Base-by-base conservation (phyloP, 2,329 filamentous ascomycete species). In the Cytospora paraplurivora region DNA sequence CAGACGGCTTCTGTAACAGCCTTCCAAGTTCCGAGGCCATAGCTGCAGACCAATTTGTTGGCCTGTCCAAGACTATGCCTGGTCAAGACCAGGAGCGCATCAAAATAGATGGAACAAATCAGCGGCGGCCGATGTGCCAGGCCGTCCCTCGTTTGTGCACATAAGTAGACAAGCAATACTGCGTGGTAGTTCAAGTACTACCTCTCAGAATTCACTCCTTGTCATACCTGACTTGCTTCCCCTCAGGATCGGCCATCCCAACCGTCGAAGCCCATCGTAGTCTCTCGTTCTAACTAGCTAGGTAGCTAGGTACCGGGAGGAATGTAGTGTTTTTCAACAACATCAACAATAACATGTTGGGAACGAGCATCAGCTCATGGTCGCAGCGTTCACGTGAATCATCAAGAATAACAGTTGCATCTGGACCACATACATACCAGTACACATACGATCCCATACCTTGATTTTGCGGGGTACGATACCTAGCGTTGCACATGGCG, bases 1-100 rank as follows among this genome's bases (percentile, higher is more conserved):
- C 54, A 52, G 4, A 62, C 38, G 51, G 38, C 32, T n/a, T 59
- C 61, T 63, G 61, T 59, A 59, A 59, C 61, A 59, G 47, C 52
- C 56, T 49, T 56, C 4, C 52, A 11, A 41, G 33, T 34, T 15
- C 32, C 56, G 47, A 62, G 47, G 54, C 54, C 54, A 37, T 17
- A 33, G 47, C 13, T 54, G 54, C 61, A 27, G 35, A 53, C 55
- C 37, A 37, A 27, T 37, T 32, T 6, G 19, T 32, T 49, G 55
- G 49, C 61, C 49, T 37, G 51, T 47, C 21, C 51, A 51, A 53
- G 59, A 47, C 49, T 32, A 3, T 44, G 38, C 55, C 51, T 54
- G 37, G 32, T 51, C 58, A 61, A 33, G 38, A 44, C 37, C 55
- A 11, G 41, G 41, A 21, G 33, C 32, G 41, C 38, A 61, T 61